Evolutionary conservation across 495 filamentous ascomycete species (phyloP).

Genomic region (Neurospora sp.): DNA sequence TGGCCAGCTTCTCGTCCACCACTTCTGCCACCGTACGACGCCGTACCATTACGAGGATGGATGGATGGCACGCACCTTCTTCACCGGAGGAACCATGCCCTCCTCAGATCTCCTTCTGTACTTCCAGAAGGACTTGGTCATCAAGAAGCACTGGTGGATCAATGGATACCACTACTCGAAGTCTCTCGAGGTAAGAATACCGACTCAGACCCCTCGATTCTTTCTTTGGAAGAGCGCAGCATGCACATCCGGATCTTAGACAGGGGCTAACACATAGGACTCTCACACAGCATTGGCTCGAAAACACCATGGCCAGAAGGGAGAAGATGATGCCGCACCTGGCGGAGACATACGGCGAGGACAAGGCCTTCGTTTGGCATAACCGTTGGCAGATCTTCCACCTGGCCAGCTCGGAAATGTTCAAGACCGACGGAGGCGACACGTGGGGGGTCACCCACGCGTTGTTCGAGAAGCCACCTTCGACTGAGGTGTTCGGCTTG

Average conservation of each 20-base stretch:
- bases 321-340: slow-evolving; percentile 48
- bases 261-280: slow-evolving; percentile 8
- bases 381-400: slow-evolving; percentile 62
- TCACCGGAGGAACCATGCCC: slow-evolving; percentile 60
- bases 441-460: slow-evolving; percentile 55
- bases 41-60: slow-evolving; percentile 59
- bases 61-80: slow-evolving; percentile 65
- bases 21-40: slow-evolving; percentile 49
- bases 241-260: background rate
- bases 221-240: background rate
- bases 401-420: slow-evolving; percentile 57
- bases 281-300: slow-evolving; percentile 44
- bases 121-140: slow-evolving; percentile 50
- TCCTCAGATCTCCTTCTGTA: slow-evolving; percentile 53
- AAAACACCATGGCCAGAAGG: slow-evolving; percentile 42
- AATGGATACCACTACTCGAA: slow-evolving; percentile 53
- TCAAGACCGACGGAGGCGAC: slow-evolving; percentile 50
- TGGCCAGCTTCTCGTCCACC: slow-evolving; percentile 57
- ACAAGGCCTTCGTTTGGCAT: slow-evolving; percentile 46
- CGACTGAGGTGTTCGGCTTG: background rate
- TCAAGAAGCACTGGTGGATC: slow-evolving; percentile 56
- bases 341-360: slow-evolving; percentile 49
- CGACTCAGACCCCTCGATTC: background rate
- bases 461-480: slow-evolving; percentile 44
- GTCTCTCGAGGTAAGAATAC: slow-evolving; percentile 47